phyloP scores from a whole-genome alignment of 108 stramenopile species.

The Fragilariopsis cylindrus region DNA sequence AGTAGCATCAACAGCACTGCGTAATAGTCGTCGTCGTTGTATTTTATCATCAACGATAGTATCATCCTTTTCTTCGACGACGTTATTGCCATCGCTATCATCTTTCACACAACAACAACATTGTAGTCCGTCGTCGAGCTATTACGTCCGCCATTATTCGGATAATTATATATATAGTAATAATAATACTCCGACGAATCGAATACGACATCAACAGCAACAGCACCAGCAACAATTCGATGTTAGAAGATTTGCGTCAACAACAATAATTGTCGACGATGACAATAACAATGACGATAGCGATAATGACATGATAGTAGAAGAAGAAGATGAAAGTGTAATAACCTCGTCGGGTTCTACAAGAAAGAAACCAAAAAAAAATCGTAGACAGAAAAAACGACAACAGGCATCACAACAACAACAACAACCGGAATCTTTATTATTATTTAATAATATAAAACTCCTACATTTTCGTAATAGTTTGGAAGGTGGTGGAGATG shows the following conservation, averaged over 20 bases:
- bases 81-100: too few relatives aligned
- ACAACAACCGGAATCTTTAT: background rate
- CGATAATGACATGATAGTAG: background rate
- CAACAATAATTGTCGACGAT: background rate
- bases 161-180: background rate
- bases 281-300: background rate
- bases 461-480: background rate
- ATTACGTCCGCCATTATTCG: background rate
- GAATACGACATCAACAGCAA: background rate
- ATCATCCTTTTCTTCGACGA: too few relatives aligned
- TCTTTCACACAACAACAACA: background rate
- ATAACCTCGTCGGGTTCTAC: background rate
- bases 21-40: too few relatives aligned
- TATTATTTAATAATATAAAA: background rate
- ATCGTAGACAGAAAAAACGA: background rate
- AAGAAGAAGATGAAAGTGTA: background rate
- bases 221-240: background rate
- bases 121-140: background rate
- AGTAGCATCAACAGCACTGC: too few relatives aligned
- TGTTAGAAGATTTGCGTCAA: background rate
- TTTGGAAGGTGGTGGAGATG: background rate
- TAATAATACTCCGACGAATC: too few relatives aligned
- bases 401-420: background rate
- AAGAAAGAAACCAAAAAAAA: constrained; percentile 1
- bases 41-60: too few relatives aligned